phyloP scores from a whole-genome alignment of 495 filamentous ascomycete species.

The Jackrogersella minutella region DNA sequence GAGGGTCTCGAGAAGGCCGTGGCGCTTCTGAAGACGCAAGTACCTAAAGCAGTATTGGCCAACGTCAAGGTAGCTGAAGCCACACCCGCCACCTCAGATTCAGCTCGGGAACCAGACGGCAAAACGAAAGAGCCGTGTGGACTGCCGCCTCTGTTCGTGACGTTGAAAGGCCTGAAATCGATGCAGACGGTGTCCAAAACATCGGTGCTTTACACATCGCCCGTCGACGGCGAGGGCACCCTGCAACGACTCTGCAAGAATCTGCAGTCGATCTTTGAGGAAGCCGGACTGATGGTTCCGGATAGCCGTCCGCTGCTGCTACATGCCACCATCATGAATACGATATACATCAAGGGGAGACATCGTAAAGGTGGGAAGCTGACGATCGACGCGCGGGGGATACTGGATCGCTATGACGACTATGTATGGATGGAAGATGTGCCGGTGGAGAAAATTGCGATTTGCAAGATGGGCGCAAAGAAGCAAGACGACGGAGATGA shows the following conservation, averaged over 20 bases:
- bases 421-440: constrained; percentile 70
- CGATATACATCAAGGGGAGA: constrained; percentile 72
- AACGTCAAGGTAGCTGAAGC: constrained; percentile 25
- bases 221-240: constrained; percentile 60
- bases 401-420: constrained; percentile 61
- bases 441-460: constrained; percentile 67
- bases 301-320: constrained; percentile 75
- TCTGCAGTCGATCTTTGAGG: constrained; percentile 66
- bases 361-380: constrained; percentile 49
- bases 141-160: constrained; percentile 45
- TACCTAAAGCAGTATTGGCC: constrained; percentile 60
- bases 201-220: constrained; percentile 57
- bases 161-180: constrained; percentile 55
- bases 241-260: constrained; percentile 70
- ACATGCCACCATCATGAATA: constrained; percentile 90
- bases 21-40: constrained; percentile 61
- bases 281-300: constrained; percentile 66
- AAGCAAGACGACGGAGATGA: constrained; percentile 58
- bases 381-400: constrained; percentile 61
- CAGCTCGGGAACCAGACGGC: not conserved
- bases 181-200: constrained; percentile 48
- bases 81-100: constrained; percentile 4
- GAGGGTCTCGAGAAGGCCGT: constrained; percentile 67
- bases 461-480: constrained; percentile 83
- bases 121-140: constrained; percentile 8